phyloP scores from a whole-genome alignment of 2,329 filamentous ascomycete genomes.

The Pseudocercospora ulei region DNA sequence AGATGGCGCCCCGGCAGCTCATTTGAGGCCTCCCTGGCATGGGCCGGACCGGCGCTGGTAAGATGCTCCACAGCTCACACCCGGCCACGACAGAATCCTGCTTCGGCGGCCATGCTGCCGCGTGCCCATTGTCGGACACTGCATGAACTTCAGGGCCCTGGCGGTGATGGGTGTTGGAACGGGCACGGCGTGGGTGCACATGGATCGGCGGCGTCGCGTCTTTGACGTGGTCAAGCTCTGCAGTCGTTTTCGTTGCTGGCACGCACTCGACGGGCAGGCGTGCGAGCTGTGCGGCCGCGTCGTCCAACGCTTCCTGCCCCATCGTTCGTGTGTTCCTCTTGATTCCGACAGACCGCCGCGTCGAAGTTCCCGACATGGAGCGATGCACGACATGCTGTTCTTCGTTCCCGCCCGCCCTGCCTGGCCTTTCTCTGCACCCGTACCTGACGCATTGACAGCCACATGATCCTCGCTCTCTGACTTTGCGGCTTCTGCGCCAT shows the following conservation, averaged over 20 bases:
- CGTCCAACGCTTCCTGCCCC: constrained; percentile 15
- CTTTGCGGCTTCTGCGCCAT: constrained; percentile 17
- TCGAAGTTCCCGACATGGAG: constrained; percentile 21
- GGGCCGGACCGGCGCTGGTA: not conserved
- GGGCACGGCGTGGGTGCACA: constrained; percentile 16
- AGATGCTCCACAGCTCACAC: not conserved
- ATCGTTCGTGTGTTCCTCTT: constrained; percentile 14
- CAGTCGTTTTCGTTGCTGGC: constrained; percentile 24
- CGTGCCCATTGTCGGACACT: constrained; percentile 12
- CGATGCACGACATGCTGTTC: constrained; percentile 27
- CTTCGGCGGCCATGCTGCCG: constrained; percentile 15
- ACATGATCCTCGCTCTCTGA: constrained; percentile 19
- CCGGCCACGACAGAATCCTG: constrained; percentile 16
- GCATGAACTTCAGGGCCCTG: constrained; percentile 14
- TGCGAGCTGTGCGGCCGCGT: constrained; percentile 16
- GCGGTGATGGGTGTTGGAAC: constrained; percentile 15
- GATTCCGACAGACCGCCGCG: constrained; percentile 16
- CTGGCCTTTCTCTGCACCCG: constrained; percentile 9
- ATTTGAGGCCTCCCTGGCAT: constrained; percentile 11
- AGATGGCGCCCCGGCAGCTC: constrained; percentile 4
- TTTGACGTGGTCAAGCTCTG: constrained; percentile 25
- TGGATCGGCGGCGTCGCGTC: constrained; percentile 23
- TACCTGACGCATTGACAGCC: constrained; percentile 24
- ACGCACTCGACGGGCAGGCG: constrained; percentile 21
- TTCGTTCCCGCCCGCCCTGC: constrained; percentile 8